Conservation (phyloP, 129 eudicot species). For the Chrysanthemum seticuspe region DNA sequence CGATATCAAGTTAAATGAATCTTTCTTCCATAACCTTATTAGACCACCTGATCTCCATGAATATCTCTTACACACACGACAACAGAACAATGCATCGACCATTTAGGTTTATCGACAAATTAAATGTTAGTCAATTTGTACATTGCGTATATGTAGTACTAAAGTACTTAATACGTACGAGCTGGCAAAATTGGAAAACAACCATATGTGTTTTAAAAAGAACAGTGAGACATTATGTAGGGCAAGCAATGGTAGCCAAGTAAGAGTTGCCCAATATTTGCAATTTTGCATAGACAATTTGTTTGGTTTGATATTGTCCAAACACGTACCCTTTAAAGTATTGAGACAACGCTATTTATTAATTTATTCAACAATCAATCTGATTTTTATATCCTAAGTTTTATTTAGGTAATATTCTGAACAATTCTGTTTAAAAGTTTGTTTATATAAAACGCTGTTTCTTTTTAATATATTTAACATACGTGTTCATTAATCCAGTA, state of each 20-base stretch:
- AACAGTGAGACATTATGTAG: slow-evolving; percentile 34
- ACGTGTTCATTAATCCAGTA: no score
- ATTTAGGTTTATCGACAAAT: not conserved
- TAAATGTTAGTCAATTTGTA: slow-evolving; percentile 1
- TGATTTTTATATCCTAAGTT: not conserved
- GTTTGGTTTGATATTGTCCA: slow-evolving; percentile 29
- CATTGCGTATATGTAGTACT: slow-evolving; percentile 13
- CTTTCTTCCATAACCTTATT: no score
- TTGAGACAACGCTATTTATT: slow-evolving; percentile 26
- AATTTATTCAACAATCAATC: not conserved
- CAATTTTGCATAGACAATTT: slow-evolving; percentile 27
- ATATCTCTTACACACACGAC: not conserved
- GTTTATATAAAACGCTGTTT: no score
- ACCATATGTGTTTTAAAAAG: slow-evolving; percentile 19
- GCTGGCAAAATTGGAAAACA: slow-evolving; percentile 27
- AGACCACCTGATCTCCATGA: no score
- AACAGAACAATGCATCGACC: not conserved
- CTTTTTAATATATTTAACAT: not conserved
- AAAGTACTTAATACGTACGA: slow-evolving; percentile 37
- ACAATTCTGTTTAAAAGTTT: not conserved
- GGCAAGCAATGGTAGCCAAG: slow-evolving; percentile 34
- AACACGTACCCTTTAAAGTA: slow-evolving; percentile 6
- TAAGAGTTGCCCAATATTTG: slow-evolving; percentile 23
- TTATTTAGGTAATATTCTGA: not conserved
- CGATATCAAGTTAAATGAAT: no score